phyloP scores from a whole-genome alignment of 305 asterid genomes.

The Fraxinus ornus region DNA sequence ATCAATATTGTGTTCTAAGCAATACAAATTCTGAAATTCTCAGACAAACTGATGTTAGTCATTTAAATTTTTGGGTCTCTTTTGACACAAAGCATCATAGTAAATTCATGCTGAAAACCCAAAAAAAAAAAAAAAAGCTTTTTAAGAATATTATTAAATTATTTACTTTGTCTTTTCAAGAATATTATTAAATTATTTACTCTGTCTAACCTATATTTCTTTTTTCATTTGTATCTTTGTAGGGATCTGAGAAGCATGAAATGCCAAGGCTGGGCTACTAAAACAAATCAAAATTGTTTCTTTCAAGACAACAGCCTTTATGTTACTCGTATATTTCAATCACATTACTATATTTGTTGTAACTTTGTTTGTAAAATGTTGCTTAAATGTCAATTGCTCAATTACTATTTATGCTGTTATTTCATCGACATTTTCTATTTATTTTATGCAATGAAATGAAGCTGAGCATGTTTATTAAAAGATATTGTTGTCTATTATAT shows the following conservation, averaged over 20 bases:
- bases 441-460: neutral
- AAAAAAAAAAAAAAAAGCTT: neutral
- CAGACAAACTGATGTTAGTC: neutral
- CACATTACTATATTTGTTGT: neutral
- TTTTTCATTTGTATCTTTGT: constrained; percentile 3
- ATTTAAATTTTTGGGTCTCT: neutral
- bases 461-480: neutral
- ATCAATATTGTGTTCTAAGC: neutral
- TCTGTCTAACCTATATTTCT: neutral
- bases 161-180: neutral
- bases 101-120: neutral
- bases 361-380: neutral
- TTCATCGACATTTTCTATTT: neutral
- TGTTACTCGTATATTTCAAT: neutral
- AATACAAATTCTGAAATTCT: neutral
- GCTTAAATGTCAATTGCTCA: neutral
- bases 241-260: constrained; percentile 48
- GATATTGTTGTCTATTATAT: neutral
- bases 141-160: neutral
- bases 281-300: constrained; percentile 34
- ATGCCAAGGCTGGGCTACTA: constrained; percentile 40
- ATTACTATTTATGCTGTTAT: neutral
- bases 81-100: neutral
- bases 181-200: neutral
- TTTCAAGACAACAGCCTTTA: neutral